A percentile compares a stretch with the other conserved stretches of the same genome.
phyloP scores from a whole-genome alignment of 306 rosid species.

The Amphicarpaea edgeworthii region DNA sequence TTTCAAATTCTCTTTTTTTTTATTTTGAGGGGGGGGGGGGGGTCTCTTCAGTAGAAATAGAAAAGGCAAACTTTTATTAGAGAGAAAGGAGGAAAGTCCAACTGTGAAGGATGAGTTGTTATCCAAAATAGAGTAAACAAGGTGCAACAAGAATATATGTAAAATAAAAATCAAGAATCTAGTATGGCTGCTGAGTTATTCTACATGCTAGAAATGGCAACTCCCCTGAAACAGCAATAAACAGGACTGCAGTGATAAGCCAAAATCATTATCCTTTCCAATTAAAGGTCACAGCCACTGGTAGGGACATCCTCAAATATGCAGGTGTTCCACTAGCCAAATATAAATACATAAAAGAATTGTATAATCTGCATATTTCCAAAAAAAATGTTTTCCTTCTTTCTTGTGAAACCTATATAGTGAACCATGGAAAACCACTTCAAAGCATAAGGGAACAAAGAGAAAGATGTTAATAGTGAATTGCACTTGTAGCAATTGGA shows the following conservation, averaged over 20 bases:
- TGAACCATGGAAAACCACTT: slow-evolving; percentile 21
- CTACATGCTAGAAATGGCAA: slow-evolving; percentile 14
- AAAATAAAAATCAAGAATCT: slow-evolving; percentile 2
- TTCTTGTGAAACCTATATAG: background rate
- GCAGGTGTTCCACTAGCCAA: background rate
- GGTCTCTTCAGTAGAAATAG: background rate
- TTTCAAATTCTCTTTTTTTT: background rate
- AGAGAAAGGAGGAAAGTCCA: slow-evolving; percentile 20
- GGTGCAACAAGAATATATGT: background rate
- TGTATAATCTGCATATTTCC: slow-evolving; percentile 17
- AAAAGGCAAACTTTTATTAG: background rate
- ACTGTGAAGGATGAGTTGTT: slow-evolving; percentile 16
- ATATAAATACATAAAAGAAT: slow-evolving; percentile 16
- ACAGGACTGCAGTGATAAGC: slow-evolving; percentile 2
- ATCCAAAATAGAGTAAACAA: slow-evolving; percentile 9
- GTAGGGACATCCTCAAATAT: background rate
- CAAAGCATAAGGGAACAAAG: slow-evolving; percentile 11
- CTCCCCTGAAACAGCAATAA: slow-evolving; percentile 23
- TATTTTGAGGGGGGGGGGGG: too few species aligned
- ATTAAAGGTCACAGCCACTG: slow-evolving; percentile 1
- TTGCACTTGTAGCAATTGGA: background rate
- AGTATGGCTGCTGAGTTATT: slow-evolving; percentile 4
- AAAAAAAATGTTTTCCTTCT: background rate
- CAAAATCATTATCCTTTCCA: background rate
- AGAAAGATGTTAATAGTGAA: slow-evolving; percentile 5